A percentile compares a stretch with the other conserved stretches of the same genome.
Conservation (phyloP, 768 basidiomycete genomes). For the Termitomyces sp. region DNA sequence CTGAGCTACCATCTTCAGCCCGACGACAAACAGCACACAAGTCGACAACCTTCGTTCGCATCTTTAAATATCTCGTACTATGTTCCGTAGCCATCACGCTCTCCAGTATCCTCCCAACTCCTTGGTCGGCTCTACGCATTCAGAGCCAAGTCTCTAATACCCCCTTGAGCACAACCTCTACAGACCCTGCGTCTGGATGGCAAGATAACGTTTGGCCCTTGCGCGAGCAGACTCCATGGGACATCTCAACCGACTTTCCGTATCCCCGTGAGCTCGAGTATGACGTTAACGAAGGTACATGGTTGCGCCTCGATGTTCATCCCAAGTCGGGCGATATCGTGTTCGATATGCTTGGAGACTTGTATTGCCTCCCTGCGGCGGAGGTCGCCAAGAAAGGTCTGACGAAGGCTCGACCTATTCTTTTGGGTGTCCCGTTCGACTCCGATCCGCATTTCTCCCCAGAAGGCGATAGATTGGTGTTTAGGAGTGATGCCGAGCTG, state of each 20-base stretch:
- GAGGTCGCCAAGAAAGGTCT: constrained; percentile 18
- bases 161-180: constrained; percentile 8
- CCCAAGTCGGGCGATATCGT: constrained; percentile 65
- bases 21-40: background rate
- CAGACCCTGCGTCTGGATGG: constrained; percentile 34
- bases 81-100: constrained; percentile 27
- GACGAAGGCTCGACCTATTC: constrained; percentile 50
- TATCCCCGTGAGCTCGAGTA: constrained; percentile 61
- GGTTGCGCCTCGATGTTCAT: constrained; percentile 70
- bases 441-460: constrained; percentile 73
- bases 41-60: constrained; percentile 10
- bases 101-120: constrained; percentile 27
- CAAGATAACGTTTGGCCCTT: constrained; percentile 56
- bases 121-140: constrained; percentile 23
- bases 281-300: constrained; percentile 70
- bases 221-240: constrained; percentile 56
- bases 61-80: constrained; percentile 18
- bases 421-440: constrained; percentile 63
- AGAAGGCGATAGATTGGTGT: constrained; percentile 55
- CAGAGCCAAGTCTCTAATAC: constrained; percentile 14
- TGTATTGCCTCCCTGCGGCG: constrained; percentile 59
- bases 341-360: constrained; percentile 70
- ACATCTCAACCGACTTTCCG: constrained; percentile 73
- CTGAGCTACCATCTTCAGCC: constrained; percentile 3
- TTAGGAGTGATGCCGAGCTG: constrained; percentile 65